phyloP scores from a whole-genome alignment of 208 protist species.

The Balamuthia mandrillaris region DNA sequence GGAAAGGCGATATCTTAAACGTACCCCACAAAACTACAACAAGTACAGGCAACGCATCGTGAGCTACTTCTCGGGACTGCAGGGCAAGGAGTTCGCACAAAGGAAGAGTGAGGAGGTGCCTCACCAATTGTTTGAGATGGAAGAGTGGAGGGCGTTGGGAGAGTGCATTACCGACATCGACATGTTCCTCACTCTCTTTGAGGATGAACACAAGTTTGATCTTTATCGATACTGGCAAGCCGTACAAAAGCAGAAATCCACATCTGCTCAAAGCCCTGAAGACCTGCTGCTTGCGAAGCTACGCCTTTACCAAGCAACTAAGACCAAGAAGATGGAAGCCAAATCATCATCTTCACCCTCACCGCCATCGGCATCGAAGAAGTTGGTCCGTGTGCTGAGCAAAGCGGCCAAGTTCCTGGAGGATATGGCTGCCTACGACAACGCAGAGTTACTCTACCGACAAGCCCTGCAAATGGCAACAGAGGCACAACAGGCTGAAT shows the following conservation, averaged over 20 bases:
- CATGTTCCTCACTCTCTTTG: not conserved
- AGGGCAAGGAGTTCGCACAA: not conserved
- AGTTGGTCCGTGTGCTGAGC: not conserved
- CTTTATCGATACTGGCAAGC: slow-evolving; percentile 5
- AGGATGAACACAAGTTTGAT: not conserved
- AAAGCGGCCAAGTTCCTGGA: not conserved
- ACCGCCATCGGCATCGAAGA: not conserved
- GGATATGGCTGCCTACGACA: not conserved
- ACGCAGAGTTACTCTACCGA: not conserved
- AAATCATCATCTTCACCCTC: not conserved
- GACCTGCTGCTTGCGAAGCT: too few relatives aligned
- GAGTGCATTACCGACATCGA: not conserved
- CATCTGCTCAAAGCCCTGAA: too few relatives aligned
- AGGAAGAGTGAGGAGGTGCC: not conserved
- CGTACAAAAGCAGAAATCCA: not conserved
- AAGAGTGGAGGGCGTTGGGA: not conserved
- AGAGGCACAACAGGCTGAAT: not conserved
- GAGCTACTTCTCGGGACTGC: not conserved
- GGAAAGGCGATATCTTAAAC: not conserved
- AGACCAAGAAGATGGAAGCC: not conserved
- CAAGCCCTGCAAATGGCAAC: not conserved
- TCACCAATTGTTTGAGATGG: not conserved
- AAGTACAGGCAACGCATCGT: not conserved
- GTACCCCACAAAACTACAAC: slow-evolving; percentile 3
- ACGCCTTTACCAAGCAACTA: too few relatives aligned